Conservation (phyloP, 2,329 filamentous ascomycete genomes). For the Cryphonectria japonica region DNA sequence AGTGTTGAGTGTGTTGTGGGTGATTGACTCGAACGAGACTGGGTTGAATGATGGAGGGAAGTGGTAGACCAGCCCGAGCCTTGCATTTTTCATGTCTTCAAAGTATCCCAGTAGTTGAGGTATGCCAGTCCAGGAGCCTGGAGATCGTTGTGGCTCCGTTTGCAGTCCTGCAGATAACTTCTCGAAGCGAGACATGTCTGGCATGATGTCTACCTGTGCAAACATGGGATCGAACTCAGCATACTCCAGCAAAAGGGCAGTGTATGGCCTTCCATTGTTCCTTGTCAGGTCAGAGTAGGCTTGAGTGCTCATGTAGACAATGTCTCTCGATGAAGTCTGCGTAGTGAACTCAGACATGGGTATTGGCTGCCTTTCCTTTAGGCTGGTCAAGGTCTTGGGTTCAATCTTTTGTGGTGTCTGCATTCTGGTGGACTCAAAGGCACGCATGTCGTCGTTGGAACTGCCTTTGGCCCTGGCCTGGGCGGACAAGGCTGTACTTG, state of each 20-base stretch:
- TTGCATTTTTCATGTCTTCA: constrained; percentile 70
- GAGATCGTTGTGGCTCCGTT: constrained; percentile 54
- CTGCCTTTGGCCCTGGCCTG: constrained; percentile 40
- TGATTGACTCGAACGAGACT: constrained; percentile 56
- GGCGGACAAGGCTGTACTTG: constrained; percentile 45
- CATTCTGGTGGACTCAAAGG: constrained; percentile 64
- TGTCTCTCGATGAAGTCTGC: constrained; percentile 46
- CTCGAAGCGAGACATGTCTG: constrained; percentile 67
- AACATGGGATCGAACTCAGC: constrained; percentile 67
- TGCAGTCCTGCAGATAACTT: constrained; percentile 63
- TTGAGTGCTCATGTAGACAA: constrained; percentile 56
- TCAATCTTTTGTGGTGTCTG: constrained; percentile 65
- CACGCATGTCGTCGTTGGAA: constrained; percentile 50
- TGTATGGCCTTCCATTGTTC: constrained; percentile 49
- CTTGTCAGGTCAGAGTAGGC: constrained; percentile 54
- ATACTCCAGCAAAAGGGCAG: constrained; percentile 72
- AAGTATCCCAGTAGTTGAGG: constrained; percentile 71
- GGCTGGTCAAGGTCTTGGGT: constrained; percentile 54
- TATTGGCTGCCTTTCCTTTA: constrained; percentile 47
- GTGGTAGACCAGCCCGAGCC: constrained; percentile 76
- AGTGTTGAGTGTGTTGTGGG: constrained; percentile 53
- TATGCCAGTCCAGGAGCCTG: constrained; percentile 63
- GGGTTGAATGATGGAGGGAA: constrained; percentile 69
- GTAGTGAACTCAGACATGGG: constrained; percentile 42
- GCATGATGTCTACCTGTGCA: constrained; percentile 64